Percentiles rank a stretch among this genome's conserved stretches.
phyloP scores from a whole-genome alignment of 2,329 filamentous ascomycete genomes.

The Sporothrix pallida region DNA sequence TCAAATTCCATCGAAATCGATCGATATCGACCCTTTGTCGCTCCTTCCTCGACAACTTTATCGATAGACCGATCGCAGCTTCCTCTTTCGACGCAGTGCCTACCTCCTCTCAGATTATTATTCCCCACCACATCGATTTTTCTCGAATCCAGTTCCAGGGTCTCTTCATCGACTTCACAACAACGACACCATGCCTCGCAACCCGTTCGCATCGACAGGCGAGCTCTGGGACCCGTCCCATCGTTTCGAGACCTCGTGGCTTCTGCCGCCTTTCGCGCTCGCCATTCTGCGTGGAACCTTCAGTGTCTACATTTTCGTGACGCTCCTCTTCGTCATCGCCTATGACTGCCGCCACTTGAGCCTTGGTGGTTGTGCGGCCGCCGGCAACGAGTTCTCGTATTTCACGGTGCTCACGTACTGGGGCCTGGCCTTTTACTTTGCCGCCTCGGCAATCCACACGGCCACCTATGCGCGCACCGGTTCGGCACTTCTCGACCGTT shows the following conservation, averaged over 20 bases:
- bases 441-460: constrained; percentile 71
- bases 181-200: neutral
- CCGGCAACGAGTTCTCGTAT: constrained; percentile 71
- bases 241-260: constrained; percentile 81
- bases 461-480: constrained; percentile 65
- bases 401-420: constrained; percentile 85
- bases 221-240: constrained; percentile 61
- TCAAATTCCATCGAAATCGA: neutral
- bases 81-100: neutral
- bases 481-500: constrained; percentile 61
- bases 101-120: neutral
- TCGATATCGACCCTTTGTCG: neutral
- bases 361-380: constrained; percentile 52
- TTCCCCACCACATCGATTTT: neutral
- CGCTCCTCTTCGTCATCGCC: constrained; percentile 71
- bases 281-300: constrained; percentile 62
- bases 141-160: neutral
- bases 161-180: constrained; percentile 30
- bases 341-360: constrained; percentile 63
- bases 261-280: constrained; percentile 69
- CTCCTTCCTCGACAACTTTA: neutral
- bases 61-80: neutral
- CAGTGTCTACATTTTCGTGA: constrained; percentile 71
- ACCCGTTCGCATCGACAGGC: constrained; percentile 49
- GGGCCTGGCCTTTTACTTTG: constrained; percentile 81